phyloP scores from a whole-genome alignment of 2,329 filamentous ascomycete genomes.

The Botryosphaeria dothidea region DNA sequence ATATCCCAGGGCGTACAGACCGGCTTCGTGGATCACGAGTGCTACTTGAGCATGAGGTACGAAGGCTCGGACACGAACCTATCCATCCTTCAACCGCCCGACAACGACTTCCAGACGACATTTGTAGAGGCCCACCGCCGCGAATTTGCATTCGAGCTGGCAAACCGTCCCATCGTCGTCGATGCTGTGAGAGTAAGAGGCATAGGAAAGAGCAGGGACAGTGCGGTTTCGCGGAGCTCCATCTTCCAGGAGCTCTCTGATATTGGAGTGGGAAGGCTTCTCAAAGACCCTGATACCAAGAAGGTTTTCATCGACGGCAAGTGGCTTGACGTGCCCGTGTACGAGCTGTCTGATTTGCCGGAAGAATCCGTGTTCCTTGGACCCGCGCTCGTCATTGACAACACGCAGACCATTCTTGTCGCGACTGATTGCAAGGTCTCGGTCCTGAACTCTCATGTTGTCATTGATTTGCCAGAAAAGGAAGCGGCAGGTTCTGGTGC shows the following conservation, averaged over 20 bases:
- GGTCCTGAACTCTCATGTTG: slow-evolving; percentile 39
- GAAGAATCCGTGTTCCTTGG: slow-evolving; percentile 27
- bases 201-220: slow-evolving; percentile 9
- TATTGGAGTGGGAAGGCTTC: not conserved
- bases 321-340: slow-evolving; percentile 26
- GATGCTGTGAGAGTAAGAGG: slow-evolving; percentile 10
- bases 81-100: slow-evolving; percentile 39
- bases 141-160: slow-evolving; percentile 46
- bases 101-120: slow-evolving; percentile 35
- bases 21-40: slow-evolving; percentile 28
- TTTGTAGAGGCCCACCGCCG: slow-evolving; percentile 42
- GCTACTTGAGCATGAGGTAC: slow-evolving; percentile 48
- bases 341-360: slow-evolving; percentile 25
- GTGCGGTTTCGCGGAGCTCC: not conserved
- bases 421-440: slow-evolving; percentile 39
- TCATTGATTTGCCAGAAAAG: slow-evolving; percentile 42
- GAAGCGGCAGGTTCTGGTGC: slow-evolving; percentile 24
- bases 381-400: slow-evolving; percentile 38
- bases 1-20: slow-evolving; percentile 65
- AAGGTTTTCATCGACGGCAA: slow-evolving; percentile 26
- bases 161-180: slow-evolving; percentile 35
- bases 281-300: not conserved
- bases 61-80: slow-evolving; percentile 46
- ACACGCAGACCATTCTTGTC: slow-evolving; percentile 50
- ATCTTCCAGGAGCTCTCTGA: slow-evolving; percentile 2